Evolutionary conservation across 2,329 filamentous ascomycete genomes (phyloP), one percentile per base, ranked within the genome.

Genomic region (Ceratocystis diversiconidia): DNA sequence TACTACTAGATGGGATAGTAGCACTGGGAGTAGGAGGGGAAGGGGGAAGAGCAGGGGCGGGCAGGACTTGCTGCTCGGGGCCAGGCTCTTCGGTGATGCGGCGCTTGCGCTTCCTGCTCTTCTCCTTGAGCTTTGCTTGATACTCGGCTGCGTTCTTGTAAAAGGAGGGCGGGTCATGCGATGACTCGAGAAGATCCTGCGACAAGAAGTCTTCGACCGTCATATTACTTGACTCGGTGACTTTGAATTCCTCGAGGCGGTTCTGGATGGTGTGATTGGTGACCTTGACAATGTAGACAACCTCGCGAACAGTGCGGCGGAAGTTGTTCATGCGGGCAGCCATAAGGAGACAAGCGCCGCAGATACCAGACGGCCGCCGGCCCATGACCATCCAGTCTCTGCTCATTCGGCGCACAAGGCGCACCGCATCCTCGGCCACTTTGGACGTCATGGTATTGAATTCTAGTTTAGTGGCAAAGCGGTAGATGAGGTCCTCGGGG

Each of bases 251-350:
- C 69, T 92, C 86, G 8, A 99, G 78, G 68, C 94, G 90, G 73
- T 92, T 90, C 72, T 91, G 88, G 68, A 99, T 90, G 6, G 94
- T 99, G 68, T 90, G 83, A 69, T 95, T 95, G 52, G 92, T 95
- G 62, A 97, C 92, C 73, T 96, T 97, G 73, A 96, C 92, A 46
- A 96, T 89, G 73, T 96, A 97, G n/a, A 97, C 92, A 7, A 99
- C 89, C 75, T 99, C 94, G 36, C 91, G 85, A 12, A 95, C 85
- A 0, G 91, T 96, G 19, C 94, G 86, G 57, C 92, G 88, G 73
- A 95, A 99, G 75, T 97, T 97, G 81, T 96, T 95, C 88, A 97
- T 97, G 63, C 94, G 88, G 7, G 94, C 92, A 5, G 94, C 94
- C 74, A 99, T 87, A 68, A 99, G 89, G 61, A 99, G 82, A 70